Evolutionary conservation across 2,329 filamentous ascomycete species (phyloP), one percentile per base, ranked within the genome.

Genomic region (Colletotrichum simmondsii): DNA sequence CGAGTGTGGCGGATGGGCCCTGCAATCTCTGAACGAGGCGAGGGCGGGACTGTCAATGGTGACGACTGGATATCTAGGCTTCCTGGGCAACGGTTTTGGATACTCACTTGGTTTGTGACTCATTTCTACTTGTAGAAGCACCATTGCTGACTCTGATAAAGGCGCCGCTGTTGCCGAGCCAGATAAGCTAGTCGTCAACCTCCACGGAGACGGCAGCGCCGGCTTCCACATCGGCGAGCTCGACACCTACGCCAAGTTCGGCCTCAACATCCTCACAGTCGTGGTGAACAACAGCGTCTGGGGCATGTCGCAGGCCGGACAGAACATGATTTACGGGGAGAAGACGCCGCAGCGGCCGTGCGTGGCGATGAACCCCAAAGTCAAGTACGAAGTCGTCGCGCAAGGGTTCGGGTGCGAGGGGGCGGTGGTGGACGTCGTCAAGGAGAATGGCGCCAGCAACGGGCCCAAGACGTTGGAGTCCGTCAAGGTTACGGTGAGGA

Each of bases 281-380:
- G 28, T 69, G 14, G 52, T 69, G 10, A 69, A 69, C 22, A 69
- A 69, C 35, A 32, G 57, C 52, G 66, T 69, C 10, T 69, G 66
- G 66, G 66, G 66, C n/a, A 69, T 69, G 66, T 69, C 66, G 24
- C 66, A 65, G 16, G 66, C 66, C 12, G 66, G 66, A 4, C 66
- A 65, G 52, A 53, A 69, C 26, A 65, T 69, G 22, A 49, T 69
- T 24, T 69, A 65, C 37, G 66, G 66, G 8, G 66, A 49, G 26
- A 64, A 64, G 16, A 69, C 66, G 10, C 60, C 60, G 24, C 66
- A 65, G 12, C 66, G 66, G 52, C 66, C 66, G 10, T 69, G 66
- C 30, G 35, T 69, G 12, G 66, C 60, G 28, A 69, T 69, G 66
- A 69, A 69, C 26, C 60, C 66, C 5, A 56, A 56, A 1, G 60